These are phyloP conservation scores for Salix udensis DNA, from an alignment of 345 rosid species.

Conservation along the genomic window DNA sequence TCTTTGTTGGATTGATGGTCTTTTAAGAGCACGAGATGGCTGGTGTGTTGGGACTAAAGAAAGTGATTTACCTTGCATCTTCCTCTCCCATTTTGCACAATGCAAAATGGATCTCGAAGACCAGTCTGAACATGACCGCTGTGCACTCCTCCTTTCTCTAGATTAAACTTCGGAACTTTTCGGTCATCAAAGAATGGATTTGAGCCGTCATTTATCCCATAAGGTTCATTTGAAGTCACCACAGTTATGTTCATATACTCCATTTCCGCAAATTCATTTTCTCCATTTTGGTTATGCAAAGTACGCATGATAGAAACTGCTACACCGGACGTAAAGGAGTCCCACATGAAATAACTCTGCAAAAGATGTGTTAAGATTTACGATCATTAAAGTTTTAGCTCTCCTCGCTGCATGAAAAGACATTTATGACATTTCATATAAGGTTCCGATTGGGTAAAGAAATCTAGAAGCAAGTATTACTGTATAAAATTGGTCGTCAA, in stretches of 20 bases:
- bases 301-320: constrained; percentile 71
- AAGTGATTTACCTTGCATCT: constrained; percentile 59
- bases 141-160: constrained; percentile 60
- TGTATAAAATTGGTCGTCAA: constrained; percentile 48
- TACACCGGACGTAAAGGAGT: constrained; percentile 75
- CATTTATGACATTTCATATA: not conserved
- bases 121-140: constrained; percentile 86
- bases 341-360: constrained; percentile 96
- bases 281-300: constrained; percentile 28
- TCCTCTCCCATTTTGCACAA: constrained; percentile 52
- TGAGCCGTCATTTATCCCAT: constrained; percentile 63
- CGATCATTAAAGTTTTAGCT: not conserved
- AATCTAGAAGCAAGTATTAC: constrained; percentile 23
- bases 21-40: not conserved
- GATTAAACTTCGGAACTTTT: constrained; percentile 55
- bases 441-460: not conserved
- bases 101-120: constrained; percentile 64
- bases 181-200: constrained; percentile 69
- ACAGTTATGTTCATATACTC: constrained; percentile 82
- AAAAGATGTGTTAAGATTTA: not conserved
- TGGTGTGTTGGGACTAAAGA: not conserved
- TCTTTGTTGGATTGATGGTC: not conserved
- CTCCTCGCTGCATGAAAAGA: not conserved
- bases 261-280: constrained; percentile 82
- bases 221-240: constrained; percentile 78